Evolutionary conservation across 306 rosid species (phyloP), one percentile per base, ranked within the genome.

Genomic region (Cicer pinnatifidum): DNA sequence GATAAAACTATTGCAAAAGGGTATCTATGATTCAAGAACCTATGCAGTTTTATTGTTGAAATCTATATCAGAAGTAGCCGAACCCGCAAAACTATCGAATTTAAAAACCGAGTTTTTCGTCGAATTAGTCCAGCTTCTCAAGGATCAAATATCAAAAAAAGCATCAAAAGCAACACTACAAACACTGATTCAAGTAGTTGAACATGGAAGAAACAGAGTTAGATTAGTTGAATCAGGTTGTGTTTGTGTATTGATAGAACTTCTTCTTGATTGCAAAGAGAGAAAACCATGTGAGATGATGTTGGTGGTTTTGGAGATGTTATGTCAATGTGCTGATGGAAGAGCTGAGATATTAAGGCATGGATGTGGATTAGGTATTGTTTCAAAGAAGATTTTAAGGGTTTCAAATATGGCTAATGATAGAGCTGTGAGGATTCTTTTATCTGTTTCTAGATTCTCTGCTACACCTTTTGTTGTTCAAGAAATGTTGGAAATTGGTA

Each of bases 321-420:
- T 85, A 0, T 89, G 97, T 37, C 87, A 89, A 33, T 76, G 89
- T 11, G 96, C 98, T 0, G 96, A 93, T 23, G 98, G 97, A 1
- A 78, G 98, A 0, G 96, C 90, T 4, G 90, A 87, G 69, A 50
- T 93, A 13, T 11, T 93, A 64, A 51, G 47, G 1, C 98, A 93
- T 16, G 91, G 83, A 0, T 97, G 94, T 0, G 97, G 98, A 7
- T 3, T 93, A 4, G 93, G 94, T 0, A 71, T 89, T 6, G 91
- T 93, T 15, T 82, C 94, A 0, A 93, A 91, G 86, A 89, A 88
- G 88, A 88, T 91, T 57, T 65, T 93, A 33, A 86, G 98, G 75
- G 87, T 93, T 8, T 93, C 98, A 0, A 83, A 85, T 5, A 23
- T 80, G 80, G 96, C 85, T 0, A 91, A 79, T 41, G 97, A 91